phyloP scores from a whole-genome alignment of 371 early-diverging fungal genomes.

The Mucor lusitanicus region DNA sequence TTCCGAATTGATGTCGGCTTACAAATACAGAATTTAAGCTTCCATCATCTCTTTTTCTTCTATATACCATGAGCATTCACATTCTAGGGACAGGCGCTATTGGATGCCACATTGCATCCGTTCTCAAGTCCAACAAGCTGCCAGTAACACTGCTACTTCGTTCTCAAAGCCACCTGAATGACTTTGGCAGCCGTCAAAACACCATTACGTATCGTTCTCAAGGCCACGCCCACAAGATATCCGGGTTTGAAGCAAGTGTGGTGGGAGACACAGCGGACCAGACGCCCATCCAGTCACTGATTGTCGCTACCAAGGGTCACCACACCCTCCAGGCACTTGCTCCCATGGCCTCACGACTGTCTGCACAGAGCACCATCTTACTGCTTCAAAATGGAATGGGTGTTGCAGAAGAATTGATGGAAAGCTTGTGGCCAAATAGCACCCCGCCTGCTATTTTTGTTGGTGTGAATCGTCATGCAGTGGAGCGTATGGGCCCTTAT shows the following conservation, averaged over 20 bases:
- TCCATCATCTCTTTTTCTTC: neutral
- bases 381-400: conserved; percentile 73
- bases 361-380: conserved; percentile 43
- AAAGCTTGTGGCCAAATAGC: conserved; percentile 29
- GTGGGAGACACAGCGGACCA: neutral
- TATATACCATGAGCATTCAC: conserved; percentile 35
- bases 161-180: conserved; percentile 18
- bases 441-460: conserved; percentile 43
- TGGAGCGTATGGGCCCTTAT: conserved; percentile 41
- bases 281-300: conserved; percentile 22
- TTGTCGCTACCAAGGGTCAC: conserved; percentile 52
- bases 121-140: conserved; percentile 24
- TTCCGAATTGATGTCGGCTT: neutral
- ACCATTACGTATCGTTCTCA: conserved; percentile 28
- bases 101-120: conserved; percentile 41
- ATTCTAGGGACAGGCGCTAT: conserved; percentile 51
- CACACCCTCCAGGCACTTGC: conserved; percentile 48
- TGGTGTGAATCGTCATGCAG: conserved; percentile 61
- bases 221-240: conserved; percentile 1
- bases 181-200: conserved; percentile 24
- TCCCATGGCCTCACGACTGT: conserved; percentile 37
- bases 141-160: conserved; percentile 40
- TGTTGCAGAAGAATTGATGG: conserved; percentile 50
- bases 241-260: conserved; percentile 17
- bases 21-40: neutral